These are phyloP conservation scores for Penicillium sp. DNA, from an alignment of 2,329 filamentous ascomycete species.

Conservation along the genomic window DNA sequence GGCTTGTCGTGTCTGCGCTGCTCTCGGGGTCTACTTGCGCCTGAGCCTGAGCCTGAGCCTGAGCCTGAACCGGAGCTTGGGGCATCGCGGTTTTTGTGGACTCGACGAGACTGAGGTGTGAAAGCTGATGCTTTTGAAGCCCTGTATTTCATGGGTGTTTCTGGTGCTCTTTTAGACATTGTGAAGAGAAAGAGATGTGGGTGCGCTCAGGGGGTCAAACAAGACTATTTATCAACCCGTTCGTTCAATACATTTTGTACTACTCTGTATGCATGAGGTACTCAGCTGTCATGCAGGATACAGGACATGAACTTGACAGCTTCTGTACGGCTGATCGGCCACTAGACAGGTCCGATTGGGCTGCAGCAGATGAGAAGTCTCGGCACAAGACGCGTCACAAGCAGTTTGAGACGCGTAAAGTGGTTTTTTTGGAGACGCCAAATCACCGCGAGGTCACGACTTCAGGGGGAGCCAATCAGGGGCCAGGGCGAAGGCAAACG, in stretches of 20 bases:
- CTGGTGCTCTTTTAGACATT: slow-evolving; percentile 11
- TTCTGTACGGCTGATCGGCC: slow-evolving; percentile 2
- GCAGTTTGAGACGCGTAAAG: slow-evolving; percentile 36
- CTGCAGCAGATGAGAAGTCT: not conserved
- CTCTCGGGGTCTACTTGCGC: slow-evolving; percentile 24
- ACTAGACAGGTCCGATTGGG: slow-evolving; percentile 4
- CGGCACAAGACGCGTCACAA: slow-evolving; percentile 21
- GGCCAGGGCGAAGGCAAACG: slow-evolving; percentile 7
- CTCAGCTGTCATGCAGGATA: not conserved
- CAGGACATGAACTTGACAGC: slow-evolving; percentile 2
- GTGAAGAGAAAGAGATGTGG: slow-evolving; percentile 1
- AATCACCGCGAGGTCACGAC: slow-evolving; percentile 42
- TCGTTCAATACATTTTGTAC: not conserved
- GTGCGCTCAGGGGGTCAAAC: not conserved
- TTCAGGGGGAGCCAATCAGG: slow-evolving; percentile 23
- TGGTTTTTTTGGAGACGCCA: slow-evolving; percentile 35
- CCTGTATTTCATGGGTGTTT: slow-evolving; percentile 38
- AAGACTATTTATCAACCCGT: slow-evolving; percentile 7
- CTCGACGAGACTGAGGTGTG: slow-evolving; percentile 26
- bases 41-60: slow-evolving; percentile 25
- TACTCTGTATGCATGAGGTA: not conserved
- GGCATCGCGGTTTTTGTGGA: slow-evolving; percentile 18
- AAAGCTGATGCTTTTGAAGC: slow-evolving; percentile 40
- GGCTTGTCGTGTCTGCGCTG: slow-evolving; percentile 34
- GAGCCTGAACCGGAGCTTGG: slow-evolving; percentile 1